Conservation (phyloP, 345 rosid genomes). For the Eutrema japonicum region DNA sequence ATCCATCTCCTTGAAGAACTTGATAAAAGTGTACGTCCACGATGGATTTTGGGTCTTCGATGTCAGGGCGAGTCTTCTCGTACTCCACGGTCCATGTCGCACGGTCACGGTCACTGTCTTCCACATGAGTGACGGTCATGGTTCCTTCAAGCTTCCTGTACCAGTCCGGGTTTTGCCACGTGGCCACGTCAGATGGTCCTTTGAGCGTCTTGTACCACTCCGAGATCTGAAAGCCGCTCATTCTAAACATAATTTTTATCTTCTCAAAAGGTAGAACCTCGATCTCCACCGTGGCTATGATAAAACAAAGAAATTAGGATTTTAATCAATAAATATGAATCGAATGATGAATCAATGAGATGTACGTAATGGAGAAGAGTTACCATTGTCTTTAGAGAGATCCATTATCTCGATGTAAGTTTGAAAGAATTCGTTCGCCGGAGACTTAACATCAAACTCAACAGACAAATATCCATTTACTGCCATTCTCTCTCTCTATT, state of each 20-base stretch:
- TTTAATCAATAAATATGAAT: neutral
- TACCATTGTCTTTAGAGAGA: neutral
- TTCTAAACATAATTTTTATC: neutral
- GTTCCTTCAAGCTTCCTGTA: neutral
- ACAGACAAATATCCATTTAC: neutral
- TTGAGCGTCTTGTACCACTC: neutral
- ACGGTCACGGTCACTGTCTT: neutral
- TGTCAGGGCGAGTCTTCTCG: neutral
- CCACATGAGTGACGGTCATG: neutral
- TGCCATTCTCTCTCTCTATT: neutral
- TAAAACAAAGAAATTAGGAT: neutral
- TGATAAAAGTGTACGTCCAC: neutral
- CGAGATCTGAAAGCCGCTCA: neutral
- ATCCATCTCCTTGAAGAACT: neutral
- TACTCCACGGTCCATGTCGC: neutral
- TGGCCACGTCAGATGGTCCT: neutral
- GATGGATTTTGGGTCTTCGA: neutral
- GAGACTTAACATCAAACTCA: neutral
- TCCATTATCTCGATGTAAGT: neutral
- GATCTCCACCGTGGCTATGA: neutral
- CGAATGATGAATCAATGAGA: neutral
- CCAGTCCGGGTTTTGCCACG: neutral
- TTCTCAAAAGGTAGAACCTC: neutral
- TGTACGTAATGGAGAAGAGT: conserved; percentile 10
- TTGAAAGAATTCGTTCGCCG: neutral